Percentiles rank a stretch among this genome's conserved stretches.
phyloP scores from a whole-genome alignment of 305 asterid genomes.

The Stenogyne calaminthoides region DNA sequence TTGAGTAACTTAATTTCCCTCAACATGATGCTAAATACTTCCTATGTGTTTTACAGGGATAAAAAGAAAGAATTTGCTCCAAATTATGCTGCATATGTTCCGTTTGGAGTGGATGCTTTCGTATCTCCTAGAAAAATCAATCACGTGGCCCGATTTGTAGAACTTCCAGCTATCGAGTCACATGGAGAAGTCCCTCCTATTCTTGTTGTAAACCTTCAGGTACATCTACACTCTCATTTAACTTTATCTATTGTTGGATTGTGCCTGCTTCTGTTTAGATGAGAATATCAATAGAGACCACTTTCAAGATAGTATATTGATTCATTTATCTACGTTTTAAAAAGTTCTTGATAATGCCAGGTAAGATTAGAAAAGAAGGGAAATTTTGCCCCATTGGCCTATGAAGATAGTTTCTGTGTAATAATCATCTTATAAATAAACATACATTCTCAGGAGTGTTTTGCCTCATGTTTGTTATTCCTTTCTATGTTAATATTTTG shows the following conservation, averaged over 20 bases:
- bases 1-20: background rate
- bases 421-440: background rate
- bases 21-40: conserved; percentile 7
- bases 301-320: background rate
- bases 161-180: conserved; percentile 73
- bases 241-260: background rate
- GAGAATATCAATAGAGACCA: background rate
- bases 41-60: conserved; percentile 61
- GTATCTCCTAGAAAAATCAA: conserved; percentile 79
- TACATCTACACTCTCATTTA: conserved; percentile 23
- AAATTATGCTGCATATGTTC: conserved; percentile 68
- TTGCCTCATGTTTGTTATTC: background rate
- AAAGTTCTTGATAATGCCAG: background rate
- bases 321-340: background rate
- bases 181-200: conserved; percentile 69
- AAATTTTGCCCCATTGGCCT: background rate
- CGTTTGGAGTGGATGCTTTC: conserved; percentile 88
- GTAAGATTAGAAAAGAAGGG: background rate
- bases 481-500: background rate
- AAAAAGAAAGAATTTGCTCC: conserved; percentile 86
- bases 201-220: conserved; percentile 97
- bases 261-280: conserved; percentile 1
- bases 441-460: background rate
- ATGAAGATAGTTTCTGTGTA: background rate
- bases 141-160: conserved; percentile 85